Evolutionary conservation across 2,329 filamentous ascomycete species (phyloP), one percentile per base, ranked within the genome.

Genomic region (Botryosphaeria agaves): DNA sequence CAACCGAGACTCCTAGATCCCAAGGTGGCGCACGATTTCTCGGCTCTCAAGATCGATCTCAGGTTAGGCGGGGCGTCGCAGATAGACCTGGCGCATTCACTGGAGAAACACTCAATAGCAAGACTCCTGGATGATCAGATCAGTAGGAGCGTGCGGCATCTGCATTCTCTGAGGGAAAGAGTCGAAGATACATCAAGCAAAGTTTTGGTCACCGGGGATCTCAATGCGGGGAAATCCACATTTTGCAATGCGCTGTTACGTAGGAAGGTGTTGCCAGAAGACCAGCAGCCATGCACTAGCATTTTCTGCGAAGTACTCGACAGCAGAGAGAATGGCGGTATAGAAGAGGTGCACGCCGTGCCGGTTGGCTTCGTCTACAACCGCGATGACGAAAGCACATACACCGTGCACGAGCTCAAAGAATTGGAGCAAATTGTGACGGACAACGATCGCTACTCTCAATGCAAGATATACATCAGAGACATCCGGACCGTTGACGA

Each of bases 101-200:
- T 98, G 29, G 87, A 95, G 44, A 95, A 94, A 56, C 66, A 66
- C 9, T 93, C 87, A 1, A 79, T 98, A 36, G 89, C 89, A 1
- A 77, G 85, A 1, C 61, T 98, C 2, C 61, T 98, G 23, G 87
- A 95, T 51, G 85, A 84, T 16, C 93, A 93, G 55, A 93, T 98
- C 44, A 78, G 76, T 43, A 82, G 89, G 37, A 94, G 84, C 50
- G 79, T 95, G 48, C 83, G 84, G 43, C 89, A 98, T 53, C 66
- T 98, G 2, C 66, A 82, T 33, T 74, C 81, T 0, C 64, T 98
- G 19, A 75, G 84, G 36, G 89, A 95, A 41, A 76, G 89, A 31
- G 98, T 98, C 38, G 89, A 95, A 50, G 89, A 98, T 53, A 95
- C 83, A 0, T 82, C 87, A 4, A 95, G 87, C 56, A 98, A 98